These are phyloP conservation scores for Glutinoglossum americanum DNA, from an alignment of 495 filamentous ascomycete species.

Conservation along the genomic window DNA sequence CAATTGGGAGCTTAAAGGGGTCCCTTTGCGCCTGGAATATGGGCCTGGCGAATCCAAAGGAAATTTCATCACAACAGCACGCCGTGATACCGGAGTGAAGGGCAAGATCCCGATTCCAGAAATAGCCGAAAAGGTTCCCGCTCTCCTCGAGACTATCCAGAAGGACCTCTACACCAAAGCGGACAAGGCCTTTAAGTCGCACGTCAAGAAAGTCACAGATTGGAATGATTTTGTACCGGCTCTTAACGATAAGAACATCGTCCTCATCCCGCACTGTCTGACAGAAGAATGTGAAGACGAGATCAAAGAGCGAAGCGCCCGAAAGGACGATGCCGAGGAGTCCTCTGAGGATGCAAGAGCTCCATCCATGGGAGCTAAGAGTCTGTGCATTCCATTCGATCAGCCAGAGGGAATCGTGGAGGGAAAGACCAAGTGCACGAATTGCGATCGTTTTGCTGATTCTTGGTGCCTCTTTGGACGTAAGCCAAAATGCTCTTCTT, in stretches of 20 bases:
- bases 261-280: conserved; percentile 70
- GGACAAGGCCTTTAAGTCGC: conserved; percentile 46
- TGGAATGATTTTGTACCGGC: conserved; percentile 82
- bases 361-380: conserved; percentile 93
- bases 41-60: conserved; percentile 81
- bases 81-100: conserved; percentile 52
- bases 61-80: conserved; percentile 60
- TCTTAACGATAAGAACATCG: conserved; percentile 76
- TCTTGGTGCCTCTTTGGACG: conserved; percentile 8
- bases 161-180: conserved; percentile 66
- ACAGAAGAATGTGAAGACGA: conserved; percentile 70
- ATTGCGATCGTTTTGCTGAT: conserved; percentile 29
- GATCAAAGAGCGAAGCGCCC: conserved; percentile 74
- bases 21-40: conserved; percentile 83
- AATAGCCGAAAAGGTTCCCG: conserved; percentile 46
- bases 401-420: conserved; percentile 62
- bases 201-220: conserved; percentile 58
- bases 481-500: neutral
- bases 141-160: conserved; percentile 75
- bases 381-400: conserved; percentile 90
- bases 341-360: conserved; percentile 51
- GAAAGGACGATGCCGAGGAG: conserved; percentile 38
- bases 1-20: conserved; percentile 88
- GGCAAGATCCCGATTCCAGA: conserved; percentile 50
- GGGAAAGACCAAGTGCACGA: conserved; percentile 74